phyloP scores from a whole-genome alignment of 768 basidiomycete species.

The Suillus ampliporus region DNA sequence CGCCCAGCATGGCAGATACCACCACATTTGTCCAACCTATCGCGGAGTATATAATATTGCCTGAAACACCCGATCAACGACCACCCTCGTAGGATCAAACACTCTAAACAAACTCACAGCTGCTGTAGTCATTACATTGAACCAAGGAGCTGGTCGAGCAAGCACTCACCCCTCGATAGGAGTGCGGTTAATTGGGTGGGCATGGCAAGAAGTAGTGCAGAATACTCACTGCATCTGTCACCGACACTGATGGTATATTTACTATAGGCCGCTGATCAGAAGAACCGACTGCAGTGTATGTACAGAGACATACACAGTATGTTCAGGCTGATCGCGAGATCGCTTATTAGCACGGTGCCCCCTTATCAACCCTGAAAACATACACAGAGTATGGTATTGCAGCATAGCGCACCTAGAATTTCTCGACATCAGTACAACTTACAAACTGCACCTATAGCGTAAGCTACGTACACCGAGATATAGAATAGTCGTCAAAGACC shows the following conservation, averaged over 20 bases:
- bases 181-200: neutral
- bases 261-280: neutral
- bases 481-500: neutral
- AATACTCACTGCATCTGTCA: neutral
- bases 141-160: neutral
- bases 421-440: neutral
- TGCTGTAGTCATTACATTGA: neutral
- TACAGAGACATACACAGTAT: neutral
- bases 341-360: neutral
- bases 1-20: no score
- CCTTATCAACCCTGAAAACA: neutral
- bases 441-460: neutral
- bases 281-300: neutral
- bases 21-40: no score
- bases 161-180: neutral
- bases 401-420: neutral
- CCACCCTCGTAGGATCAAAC: no score
- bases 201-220: neutral
- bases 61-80: conserved; percentile 25
- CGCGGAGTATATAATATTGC: conserved; percentile 26
- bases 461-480: neutral
- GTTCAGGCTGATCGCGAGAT: neutral
- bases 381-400: neutral
- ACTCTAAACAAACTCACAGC: neutral
- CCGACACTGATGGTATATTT: neutral